Conservation (phyloP, 495 filamentous ascomycete genomes). For the Tuber indicum region DNA sequence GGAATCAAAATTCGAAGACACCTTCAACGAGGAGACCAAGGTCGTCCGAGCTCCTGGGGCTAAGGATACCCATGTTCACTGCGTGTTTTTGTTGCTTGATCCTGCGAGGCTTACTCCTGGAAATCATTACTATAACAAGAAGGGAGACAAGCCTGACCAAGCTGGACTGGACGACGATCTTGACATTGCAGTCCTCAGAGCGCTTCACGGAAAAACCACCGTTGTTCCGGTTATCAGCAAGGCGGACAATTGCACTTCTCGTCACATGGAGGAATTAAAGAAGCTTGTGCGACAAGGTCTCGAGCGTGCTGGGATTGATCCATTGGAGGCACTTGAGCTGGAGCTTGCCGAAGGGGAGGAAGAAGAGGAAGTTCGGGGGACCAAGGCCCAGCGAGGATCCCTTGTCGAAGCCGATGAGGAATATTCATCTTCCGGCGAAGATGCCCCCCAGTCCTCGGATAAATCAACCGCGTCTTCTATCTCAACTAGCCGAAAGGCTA, state of each 20-base stretch:
- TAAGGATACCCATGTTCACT: conserved; percentile 95
- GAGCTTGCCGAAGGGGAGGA: conserved; percentile 65
- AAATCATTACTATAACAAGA: conserved; percentile 42
- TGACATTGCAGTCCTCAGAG: conserved; percentile 82
- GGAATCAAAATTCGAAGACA: conserved; percentile 97
- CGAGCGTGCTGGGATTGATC: conserved; percentile 78
- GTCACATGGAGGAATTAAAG: conserved; percentile 90
- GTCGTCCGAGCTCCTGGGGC: conserved; percentile 86
- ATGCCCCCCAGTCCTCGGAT: conserved; percentile 48
- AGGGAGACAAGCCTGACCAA: conserved; percentile 45
- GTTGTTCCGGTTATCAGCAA: conserved; percentile 95
- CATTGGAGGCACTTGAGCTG: conserved; percentile 74
- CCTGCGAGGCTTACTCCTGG: conserved; percentile 70
- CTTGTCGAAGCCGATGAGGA: conserved; percentile 29
- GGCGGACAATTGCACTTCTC: conserved; percentile 87
- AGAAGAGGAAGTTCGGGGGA: conserved; percentile 50
- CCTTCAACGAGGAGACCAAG: conserved; percentile 95
- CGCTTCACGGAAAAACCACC: conserved; percentile 87
- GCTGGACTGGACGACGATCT: conserved; percentile 81
- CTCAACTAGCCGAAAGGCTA: conserved; percentile 33
- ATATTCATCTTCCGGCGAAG: conserved; percentile 45
- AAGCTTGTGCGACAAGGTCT: conserved; percentile 82
- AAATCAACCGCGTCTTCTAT: conserved; percentile 47
- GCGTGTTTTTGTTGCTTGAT: conserved; percentile 87
- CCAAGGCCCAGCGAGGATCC: conserved; percentile 33